Conservation (phyloP, 2,329 filamentous ascomycete genomes). For the Fusarium sp. region DNA sequence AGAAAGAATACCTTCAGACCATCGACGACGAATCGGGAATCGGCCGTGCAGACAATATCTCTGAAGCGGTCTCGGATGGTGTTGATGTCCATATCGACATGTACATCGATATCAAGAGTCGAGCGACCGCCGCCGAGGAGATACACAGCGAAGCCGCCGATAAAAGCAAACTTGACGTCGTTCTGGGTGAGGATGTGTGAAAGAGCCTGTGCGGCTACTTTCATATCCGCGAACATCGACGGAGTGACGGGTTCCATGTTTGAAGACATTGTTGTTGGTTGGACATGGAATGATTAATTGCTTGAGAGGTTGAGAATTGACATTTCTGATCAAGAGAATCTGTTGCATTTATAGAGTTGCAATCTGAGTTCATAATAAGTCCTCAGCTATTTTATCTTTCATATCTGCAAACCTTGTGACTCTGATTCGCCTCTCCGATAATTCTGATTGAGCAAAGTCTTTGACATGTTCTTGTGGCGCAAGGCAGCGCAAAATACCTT, state of each 20-base stretch:
- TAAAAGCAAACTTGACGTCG: not conserved
- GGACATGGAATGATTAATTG: not conserved
- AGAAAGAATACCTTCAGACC: rapidly evolving
- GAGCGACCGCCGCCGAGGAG: not conserved
- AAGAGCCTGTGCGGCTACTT: not conserved
- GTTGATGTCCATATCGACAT: not conserved
- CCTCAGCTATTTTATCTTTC: rapidly evolving
- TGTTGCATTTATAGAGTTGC: rapidly evolving
- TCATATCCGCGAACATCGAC: rapidly evolving
- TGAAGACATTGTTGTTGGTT: not conserved
- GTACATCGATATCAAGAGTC: not conserved
- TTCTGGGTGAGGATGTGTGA: rapidly evolving
- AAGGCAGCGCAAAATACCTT: rapidly evolving
- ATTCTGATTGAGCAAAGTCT: rapidly evolving
- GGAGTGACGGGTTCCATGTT: not conserved
- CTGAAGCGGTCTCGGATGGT: not conserved
- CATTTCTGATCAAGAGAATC: not conserved
- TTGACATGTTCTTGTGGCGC: not conserved
- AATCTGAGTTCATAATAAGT: rapidly evolving
- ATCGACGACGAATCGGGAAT: not conserved
- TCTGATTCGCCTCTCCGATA: rapidly evolving
- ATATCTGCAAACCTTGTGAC: not conserved
- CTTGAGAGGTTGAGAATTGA: rapidly evolving
- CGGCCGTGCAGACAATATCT: rapidly evolving
- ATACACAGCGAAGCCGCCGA: not conserved